Percentiles rank a stretch among this genome's conserved stretches.
These are phyloP conservation scores for Suillus hirtellus DNA, from an alignment of 768 basidiomycete genomes.

Conservation along the genomic window DNA sequence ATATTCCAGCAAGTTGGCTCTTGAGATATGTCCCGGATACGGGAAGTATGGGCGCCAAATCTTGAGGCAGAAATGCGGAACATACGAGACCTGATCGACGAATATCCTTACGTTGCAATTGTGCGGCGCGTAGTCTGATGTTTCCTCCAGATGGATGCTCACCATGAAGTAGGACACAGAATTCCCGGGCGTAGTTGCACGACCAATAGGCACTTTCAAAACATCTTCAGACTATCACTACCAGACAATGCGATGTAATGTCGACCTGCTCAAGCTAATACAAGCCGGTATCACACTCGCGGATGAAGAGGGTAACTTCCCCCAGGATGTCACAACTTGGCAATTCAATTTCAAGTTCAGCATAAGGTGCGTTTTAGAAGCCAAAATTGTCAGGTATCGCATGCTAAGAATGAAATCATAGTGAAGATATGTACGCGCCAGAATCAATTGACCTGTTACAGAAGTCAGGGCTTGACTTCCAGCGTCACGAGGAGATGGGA, in stretches of 20 bases:
- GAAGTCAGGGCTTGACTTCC: slow-evolving; percentile 95
- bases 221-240: slow-evolving; percentile 99
- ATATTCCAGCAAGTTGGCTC: neutral
- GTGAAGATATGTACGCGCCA: slow-evolving; percentile 99
- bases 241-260: slow-evolving; percentile 99
- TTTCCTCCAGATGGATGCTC: slow-evolving; percentile 23
- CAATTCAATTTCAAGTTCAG: slow-evolving; percentile 99
- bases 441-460: slow-evolving; percentile 93
- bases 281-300: slow-evolving; percentile 95
- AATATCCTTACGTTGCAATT: slow-evolving; percentile 95
- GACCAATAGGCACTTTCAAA: slow-evolving; percentile 95
- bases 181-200: slow-evolving; percentile 97
- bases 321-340: slow-evolving; percentile 92
- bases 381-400: neutral
- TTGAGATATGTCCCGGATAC: slow-evolving; percentile 71
- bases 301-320: slow-evolving; percentile 91
- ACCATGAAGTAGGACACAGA: slow-evolving; percentile 80
- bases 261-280: slow-evolving; percentile 96
- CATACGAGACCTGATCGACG: slow-evolving; percentile 84
- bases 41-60: slow-evolving; percentile 94
- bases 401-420: slow-evolving; percentile 32
- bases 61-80: slow-evolving; percentile 90
- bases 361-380: slow-evolving; percentile 55
- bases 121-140: slow-evolving; percentile 42
- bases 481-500: slow-evolving; percentile 88